These are phyloP conservation scores for Alternaria arbusti DNA, from an alignment of 2,329 filamentous ascomycete genomes.

Conservation along the genomic window DNA sequence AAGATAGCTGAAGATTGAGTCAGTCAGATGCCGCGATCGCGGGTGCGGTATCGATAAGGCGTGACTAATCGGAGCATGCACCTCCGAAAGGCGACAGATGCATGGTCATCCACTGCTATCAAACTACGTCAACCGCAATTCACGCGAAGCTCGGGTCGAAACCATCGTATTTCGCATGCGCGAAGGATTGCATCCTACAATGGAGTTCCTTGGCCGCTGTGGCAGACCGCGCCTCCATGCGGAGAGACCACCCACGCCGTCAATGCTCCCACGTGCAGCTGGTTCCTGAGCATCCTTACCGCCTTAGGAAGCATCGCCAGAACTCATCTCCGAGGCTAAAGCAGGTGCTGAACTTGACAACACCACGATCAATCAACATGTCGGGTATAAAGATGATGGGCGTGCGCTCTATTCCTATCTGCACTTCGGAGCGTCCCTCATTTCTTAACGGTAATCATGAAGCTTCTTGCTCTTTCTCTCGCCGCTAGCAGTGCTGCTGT, in stretches of 20 bases:
- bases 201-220: constrained; percentile 2
- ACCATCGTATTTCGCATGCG: neutral
- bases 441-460: constrained; percentile 20
- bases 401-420: neutral
- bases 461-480: constrained; percentile 21
- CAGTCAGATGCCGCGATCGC: constrained; percentile 1
- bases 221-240: neutral
- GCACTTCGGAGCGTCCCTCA: neutral
- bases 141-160: neutral
- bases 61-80: constrained; percentile 12
- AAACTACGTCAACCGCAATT: neutral
- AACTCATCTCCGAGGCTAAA: constrained; percentile 31
- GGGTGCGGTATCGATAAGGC: constrained; percentile 12
- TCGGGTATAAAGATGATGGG: constrained; percentile 6
- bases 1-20: constrained; percentile 12
- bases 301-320: constrained; percentile 29
- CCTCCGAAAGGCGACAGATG: neutral
- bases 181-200: constrained; percentile 2
- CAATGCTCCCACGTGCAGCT: constrained; percentile 8
- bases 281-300: constrained; percentile 14
- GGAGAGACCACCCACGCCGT: constrained; percentile 3
- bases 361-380: neutral
- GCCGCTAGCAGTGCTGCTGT: constrained; percentile 14
- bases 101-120: neutral
- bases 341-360: neutral